Conservation (phyloP, 176 grass and related monocot genomes). For the Musa troglodytarum region DNA sequence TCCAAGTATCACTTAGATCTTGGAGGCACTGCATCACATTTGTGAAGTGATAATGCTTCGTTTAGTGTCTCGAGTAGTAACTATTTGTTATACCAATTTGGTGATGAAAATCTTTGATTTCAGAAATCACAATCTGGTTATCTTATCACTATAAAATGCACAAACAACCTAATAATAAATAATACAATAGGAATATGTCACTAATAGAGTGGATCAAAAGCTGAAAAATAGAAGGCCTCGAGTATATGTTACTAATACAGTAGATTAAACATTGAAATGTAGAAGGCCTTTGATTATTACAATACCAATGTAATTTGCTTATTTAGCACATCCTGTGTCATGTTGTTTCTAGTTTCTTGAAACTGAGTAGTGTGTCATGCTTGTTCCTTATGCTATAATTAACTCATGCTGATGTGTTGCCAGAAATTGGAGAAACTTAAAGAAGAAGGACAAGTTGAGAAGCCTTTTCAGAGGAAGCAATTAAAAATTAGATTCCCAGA, state of each 20-base stretch:
- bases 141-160: neutral
- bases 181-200: neutral
- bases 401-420: conserved; percentile 19
- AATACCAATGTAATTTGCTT: no score
- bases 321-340: neutral
- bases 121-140: neutral
- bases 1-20: no score
- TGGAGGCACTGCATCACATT: no score
- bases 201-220: neutral
- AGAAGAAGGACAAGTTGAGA: conserved; percentile 86
- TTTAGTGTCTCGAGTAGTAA: neutral
- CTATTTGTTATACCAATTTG: neutral
- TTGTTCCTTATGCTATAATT: conserved; percentile 22
- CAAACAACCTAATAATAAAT: neutral
- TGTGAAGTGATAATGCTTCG: no score
- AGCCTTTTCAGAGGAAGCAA: conserved; percentile 97
- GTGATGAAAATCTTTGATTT: neutral
- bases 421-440: conserved; percentile 99
- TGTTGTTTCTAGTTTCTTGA: neutral
- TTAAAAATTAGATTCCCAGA: conserved; percentile 96
- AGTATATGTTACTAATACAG: no score
- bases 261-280: neutral
- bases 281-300: neutral
- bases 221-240: neutral
- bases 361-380: neutral